Conservation (phyloP, 1,284 basidiomycete species). For the Trichosporon sp. region DNA sequence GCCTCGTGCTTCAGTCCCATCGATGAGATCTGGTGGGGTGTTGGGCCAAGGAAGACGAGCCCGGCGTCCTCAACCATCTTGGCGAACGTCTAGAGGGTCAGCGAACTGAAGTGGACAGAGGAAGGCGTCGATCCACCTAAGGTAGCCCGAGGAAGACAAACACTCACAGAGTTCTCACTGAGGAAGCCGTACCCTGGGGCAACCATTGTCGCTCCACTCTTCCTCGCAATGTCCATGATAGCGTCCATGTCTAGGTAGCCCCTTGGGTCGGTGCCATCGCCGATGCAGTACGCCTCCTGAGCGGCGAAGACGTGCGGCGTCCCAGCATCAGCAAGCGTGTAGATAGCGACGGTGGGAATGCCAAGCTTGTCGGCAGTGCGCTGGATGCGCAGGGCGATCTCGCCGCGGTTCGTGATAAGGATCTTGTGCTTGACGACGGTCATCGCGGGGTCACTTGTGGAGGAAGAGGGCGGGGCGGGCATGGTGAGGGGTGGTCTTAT, state of each 20-base stretch:
- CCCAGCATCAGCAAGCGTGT: constrained; percentile 77
- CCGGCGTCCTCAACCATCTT: constrained; percentile 60
- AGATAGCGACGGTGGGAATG: constrained; percentile 86
- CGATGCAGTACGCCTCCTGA: constrained; percentile 56
- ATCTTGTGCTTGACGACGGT: constrained; percentile 62
- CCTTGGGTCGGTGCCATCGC: constrained; percentile 51
- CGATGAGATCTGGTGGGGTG: constrained; percentile 60
- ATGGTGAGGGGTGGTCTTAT: constrained; percentile 1
- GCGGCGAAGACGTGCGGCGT: constrained; percentile 69
- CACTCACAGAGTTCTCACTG: constrained; percentile 63
- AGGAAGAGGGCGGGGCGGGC: neutral
- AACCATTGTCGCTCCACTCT: constrained; percentile 61
- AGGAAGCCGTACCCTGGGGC: constrained; percentile 71
- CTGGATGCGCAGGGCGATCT: constrained; percentile 91
- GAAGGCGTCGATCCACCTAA: neutral
- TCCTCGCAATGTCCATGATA: constrained; percentile 60
- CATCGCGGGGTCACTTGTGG: constrained; percentile 11
- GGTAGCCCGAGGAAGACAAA: neutral
- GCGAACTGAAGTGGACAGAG: neutral
- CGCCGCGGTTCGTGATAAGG: constrained; percentile 85
- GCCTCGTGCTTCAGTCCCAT: constrained; percentile 71
- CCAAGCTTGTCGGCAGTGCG: constrained; percentile 84
- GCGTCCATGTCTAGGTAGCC: constrained; percentile 59
- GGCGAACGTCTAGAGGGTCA: constrained; percentile 59
- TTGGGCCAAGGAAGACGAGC: constrained; percentile 67